Evolutionary conservation across 768 basidiomycete species (phyloP), one percentile per base, ranked within the genome.

Genomic region (Royoungia palumana): DNA sequence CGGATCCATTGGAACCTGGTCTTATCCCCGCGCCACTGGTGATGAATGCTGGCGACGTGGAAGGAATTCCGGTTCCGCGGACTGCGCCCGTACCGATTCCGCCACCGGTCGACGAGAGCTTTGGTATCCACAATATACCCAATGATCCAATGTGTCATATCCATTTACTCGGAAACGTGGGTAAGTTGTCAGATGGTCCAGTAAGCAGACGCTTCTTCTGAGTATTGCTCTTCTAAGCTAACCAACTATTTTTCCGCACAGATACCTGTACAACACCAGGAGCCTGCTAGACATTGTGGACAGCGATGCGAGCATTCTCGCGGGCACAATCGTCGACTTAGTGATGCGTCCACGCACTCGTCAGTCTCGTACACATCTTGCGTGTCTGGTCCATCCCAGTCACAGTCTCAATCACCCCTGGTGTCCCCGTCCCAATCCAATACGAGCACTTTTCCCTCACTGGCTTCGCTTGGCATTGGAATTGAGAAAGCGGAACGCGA

Each of bases 401-500:
- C 54, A 14, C 50, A 53, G 2, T 61, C 60, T 6, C 57, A 53
- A n/a, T 47, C 56, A 0, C 30, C 49, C 8, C 44, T 51, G n/a
- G 24, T 56, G 36, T 49, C 55, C 5, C 17, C 60, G 9, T 62
- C 60, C 5, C 47, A 51, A 13, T 61, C 54, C 10, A 36, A 62
- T 10, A 35, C 48, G 13, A 56, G 48, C 8, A 51, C 58, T 2
- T 53, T 30, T n/a, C 53, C 53, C 32, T 62, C 62, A 3, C 24
- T 62, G 34, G 25, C 16, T n/a, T 59, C 56, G 2, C 50, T 63
- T 2, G 62, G 62, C 1, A 49, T 63, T 13, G 61, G 60, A 9
- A 51, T 64, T 5, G 62, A 62, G 30, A 63, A 56, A 17, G 42
- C 42, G 7, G 62, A 63, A 32, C 59, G 62, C 16, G 59, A 61